Evolutionary conservation across 192 early-diverging fungal species (phyloP).

Genomic region (Allomyces arbusculus): DNA sequence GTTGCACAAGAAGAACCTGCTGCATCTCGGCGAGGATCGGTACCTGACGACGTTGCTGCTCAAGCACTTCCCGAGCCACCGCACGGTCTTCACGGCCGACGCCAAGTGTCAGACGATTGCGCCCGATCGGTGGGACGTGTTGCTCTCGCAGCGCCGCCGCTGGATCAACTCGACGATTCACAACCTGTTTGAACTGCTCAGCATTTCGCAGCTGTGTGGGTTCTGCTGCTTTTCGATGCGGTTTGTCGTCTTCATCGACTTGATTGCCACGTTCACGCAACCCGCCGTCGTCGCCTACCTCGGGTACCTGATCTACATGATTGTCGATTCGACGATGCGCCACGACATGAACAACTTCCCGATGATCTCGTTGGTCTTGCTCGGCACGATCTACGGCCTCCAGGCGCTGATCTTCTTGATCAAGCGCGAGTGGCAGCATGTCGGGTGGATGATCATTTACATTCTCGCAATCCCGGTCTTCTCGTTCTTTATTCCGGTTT

Average conservation of each 20-base stretch:
- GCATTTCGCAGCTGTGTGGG: slow-evolving; percentile 73
- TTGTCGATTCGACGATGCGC: slow-evolving; percentile 27
- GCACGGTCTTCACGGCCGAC: slow-evolving; percentile 78
- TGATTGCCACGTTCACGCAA: slow-evolving; percentile 57
- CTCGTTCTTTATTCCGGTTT: slow-evolving; percentile 59
- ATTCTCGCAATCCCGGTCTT: slow-evolving; percentile 80
- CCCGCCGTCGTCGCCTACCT: slow-evolving; percentile 68
- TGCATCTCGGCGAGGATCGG: slow-evolving; percentile 89
- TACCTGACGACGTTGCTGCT: slow-evolving; percentile 92
- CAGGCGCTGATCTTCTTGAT: slow-evolving; percentile 69
- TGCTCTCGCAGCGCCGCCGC: slow-evolving; percentile 85
- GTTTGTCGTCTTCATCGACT: slow-evolving; percentile 83
- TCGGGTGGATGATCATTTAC: slow-evolving; percentile 94
- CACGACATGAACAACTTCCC: slow-evolving; percentile 31
- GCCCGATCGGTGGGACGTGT: slow-evolving; percentile 70
- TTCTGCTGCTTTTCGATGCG: slow-evolving; percentile 97
- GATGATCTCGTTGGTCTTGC: slow-evolving; percentile 60
- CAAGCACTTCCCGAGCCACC: slow-evolving; percentile 89
- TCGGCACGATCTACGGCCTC: slow-evolving; percentile 72
- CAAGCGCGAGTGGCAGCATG: slow-evolving; percentile 74
- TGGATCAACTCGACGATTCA: slow-evolving; percentile 99
- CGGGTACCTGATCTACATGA: slow-evolving; percentile 49
- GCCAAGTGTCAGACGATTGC: slow-evolving; percentile 78
- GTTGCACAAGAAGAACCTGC: slow-evolving; percentile 90
- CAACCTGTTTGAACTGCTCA: slow-evolving; percentile 76